Evolutionary conservation across 2,329 filamentous ascomycete species (phyloP), one percentile per base, ranked within the genome.

Genomic region (Parascedosporium putredinis): DNA sequence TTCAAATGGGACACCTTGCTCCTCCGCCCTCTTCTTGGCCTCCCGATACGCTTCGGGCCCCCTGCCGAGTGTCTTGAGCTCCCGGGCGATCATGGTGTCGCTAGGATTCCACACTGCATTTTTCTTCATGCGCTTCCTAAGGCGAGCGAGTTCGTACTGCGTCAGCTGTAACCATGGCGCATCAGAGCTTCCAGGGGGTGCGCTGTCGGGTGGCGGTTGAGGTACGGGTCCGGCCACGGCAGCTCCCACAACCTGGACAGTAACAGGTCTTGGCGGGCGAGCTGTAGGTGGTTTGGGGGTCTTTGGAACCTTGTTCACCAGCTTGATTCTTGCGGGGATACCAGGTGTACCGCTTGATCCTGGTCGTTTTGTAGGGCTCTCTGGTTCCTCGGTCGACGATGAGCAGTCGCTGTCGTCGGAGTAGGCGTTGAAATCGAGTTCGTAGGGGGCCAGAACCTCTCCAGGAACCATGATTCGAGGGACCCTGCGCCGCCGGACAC

Each of bases 51-150:
- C 77, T 48, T 83, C 80, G 14, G 79, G 72, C 2, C 81, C 81
- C 42, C 87, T 81, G 1, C 82, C 82, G 16, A 88, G 74, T 18
- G 73, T 72, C 61, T 85, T 85, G 1, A 93, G 75, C 64, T 91
- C 86, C 25, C 86, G 75, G 14, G 84, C 79, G 55, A 91, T 86
- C 87, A 93, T 93, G 0, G 87, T 90, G 57, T 88, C 84, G 54
- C 85, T 90, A 0, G 87, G 87, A 2, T 79, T 82, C 87, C 87
- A 93, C 4, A 86, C 83, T 0, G 86, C 84, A 59, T 93, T 93
- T 73, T 93, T 93, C 75, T 93, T 93, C 87, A 93, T 93, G 16
- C 84, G 76, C 67, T 93, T 93, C 53, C 87, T 74, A 6, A 93
- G 72, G 54, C 81, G 76, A 1, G 80, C 81, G 44, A 85, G 69